Conservation (phyloP, 345 rosid species). For the Streptanthus diversifolius region DNA sequence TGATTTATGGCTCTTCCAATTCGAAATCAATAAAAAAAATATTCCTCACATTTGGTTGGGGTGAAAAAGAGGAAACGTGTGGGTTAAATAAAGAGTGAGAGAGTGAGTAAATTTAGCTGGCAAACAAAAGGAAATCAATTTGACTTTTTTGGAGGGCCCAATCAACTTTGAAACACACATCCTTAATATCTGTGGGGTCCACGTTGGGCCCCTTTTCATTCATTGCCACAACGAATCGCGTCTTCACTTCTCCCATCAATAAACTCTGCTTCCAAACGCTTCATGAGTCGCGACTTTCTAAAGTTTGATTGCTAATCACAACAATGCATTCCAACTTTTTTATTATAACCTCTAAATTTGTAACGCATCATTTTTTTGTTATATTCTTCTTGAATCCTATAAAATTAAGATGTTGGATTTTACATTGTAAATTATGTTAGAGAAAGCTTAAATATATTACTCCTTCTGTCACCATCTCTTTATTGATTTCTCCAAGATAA, state of each 20-base stretch:
- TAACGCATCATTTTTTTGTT: background rate
- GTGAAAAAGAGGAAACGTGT: slow-evolving; percentile 18
- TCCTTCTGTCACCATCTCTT: background rate
- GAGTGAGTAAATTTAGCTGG: background rate
- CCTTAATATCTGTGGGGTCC: slow-evolving; percentile 25
- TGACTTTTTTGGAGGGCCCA: slow-evolving; percentile 27
- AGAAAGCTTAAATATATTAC: background rate
- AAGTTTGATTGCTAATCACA: background rate
- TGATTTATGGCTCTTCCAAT: background rate
- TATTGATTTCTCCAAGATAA: background rate
- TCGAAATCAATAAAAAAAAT: background rate
- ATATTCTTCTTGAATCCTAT: background rate
- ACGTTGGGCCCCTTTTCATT: slow-evolving; percentile 12
- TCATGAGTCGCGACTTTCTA: background rate
- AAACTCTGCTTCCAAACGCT: slow-evolving; percentile 1
- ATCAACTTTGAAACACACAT: slow-evolving; percentile 13
- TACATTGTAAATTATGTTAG: background rate
- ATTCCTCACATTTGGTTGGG: background rate
- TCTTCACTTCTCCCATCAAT: slow-evolving; percentile 17
- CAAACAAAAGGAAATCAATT: background rate
- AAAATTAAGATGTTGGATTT: background rate
- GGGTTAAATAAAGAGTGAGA: slow-evolving; percentile 5
- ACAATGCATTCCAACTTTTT: background rate
- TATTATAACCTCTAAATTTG: background rate
- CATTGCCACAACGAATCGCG: slow-evolving; percentile 27